Evolutionary conservation across 345 rosid genomes (phyloP).

Genomic region (Clausena lansium): DNA sequence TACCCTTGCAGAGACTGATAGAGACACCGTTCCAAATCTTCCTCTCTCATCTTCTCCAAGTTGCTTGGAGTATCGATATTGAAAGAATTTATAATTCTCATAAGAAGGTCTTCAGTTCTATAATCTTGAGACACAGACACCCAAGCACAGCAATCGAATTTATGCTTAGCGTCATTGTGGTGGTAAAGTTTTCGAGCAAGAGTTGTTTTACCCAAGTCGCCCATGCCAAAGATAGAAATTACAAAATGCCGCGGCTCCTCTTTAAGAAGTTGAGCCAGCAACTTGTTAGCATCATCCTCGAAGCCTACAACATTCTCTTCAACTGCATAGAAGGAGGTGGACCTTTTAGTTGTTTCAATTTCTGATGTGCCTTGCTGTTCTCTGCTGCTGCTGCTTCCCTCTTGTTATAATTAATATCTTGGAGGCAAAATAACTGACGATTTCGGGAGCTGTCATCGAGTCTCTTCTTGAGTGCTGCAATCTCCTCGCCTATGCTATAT

Average conservation of each 20-base stretch:
- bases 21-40: neutral
- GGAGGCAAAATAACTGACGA: neutral
- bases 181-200: conserved; percentile 24
- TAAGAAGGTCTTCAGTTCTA: conserved; percentile 12
- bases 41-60: neutral
- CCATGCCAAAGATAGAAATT: conserved; percentile 25
- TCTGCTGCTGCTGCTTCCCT: neutral
- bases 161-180: neutral
- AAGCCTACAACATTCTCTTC: conserved; percentile 21
- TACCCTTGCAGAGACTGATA: neutral
- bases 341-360: conserved; percentile 1
- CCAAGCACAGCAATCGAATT: conserved; percentile 10
- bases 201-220: conserved; percentile 29
- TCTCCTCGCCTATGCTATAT: neutral
- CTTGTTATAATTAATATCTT: neutral
- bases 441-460: neutral
- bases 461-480: neutral
- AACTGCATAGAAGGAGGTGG: neutral
- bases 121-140: conserved; percentile 22
- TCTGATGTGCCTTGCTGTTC: no score
- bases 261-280: conserved; percentile 10
- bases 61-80: neutral
- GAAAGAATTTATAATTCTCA: neutral
- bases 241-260: neutral
- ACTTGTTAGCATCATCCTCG: neutral